Conservation (phyloP, 163 green algal species). For the Coccomyxa subellipsoidea region DNA sequence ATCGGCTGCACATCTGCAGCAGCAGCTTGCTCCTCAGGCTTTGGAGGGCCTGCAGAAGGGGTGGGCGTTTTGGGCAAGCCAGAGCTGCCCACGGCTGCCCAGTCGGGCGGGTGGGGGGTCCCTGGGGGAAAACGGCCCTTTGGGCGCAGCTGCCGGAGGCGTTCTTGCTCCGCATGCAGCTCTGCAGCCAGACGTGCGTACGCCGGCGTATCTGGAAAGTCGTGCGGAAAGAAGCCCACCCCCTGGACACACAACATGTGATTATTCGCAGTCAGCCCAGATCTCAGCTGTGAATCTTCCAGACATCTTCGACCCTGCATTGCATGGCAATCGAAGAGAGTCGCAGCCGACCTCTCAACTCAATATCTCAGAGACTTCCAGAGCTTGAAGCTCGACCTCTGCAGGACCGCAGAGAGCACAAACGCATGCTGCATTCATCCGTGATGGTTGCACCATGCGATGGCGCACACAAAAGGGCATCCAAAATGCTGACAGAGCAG, state of each 20-base stretch:
- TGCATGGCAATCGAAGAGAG: not conserved
- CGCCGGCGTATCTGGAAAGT: slow-evolving; percentile 31
- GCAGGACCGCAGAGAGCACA: no score
- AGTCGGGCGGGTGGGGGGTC: not conserved
- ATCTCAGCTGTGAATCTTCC: not conserved
- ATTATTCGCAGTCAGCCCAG: not conserved
- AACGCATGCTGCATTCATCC: no score
- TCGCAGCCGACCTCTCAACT: not conserved
- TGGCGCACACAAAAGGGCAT: no score
- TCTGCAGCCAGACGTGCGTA: slow-evolving; percentile 6
- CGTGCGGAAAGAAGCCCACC: slow-evolving; percentile 30
- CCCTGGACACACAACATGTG: not conserved
- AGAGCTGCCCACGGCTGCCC: not conserved
- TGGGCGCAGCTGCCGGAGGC: not conserved
- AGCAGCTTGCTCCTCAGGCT: not conserved
- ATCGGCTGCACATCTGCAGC: not conserved
- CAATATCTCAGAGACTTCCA: not conserved
- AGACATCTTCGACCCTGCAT: no score
- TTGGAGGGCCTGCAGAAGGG: not conserved
- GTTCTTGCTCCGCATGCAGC: not conserved
- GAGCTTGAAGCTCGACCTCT: no score
- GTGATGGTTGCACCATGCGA: no score
- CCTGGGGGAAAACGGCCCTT: not conserved
- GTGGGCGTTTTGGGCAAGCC: not conserved
- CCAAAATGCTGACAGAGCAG: not conserved